Percentiles rank a stretch among this genome's conserved stretches.
Evolutionary conservation across 2,329 filamentous ascomycete species (phyloP).

Genomic region (Parastagonospora nodorum): DNA sequence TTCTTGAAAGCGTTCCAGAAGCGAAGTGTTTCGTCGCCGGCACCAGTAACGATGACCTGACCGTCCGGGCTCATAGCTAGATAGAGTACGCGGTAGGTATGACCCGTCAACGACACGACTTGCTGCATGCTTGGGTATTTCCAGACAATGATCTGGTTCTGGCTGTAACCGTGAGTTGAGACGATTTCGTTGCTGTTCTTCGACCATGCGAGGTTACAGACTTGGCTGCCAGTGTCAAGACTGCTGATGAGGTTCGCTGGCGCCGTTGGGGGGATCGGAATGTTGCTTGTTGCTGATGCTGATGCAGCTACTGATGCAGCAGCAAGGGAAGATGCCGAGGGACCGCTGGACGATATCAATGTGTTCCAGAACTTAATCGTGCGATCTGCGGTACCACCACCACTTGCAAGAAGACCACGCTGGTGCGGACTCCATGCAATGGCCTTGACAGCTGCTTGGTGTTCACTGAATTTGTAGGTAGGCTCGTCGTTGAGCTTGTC

Average conservation of each 20-base stretch:
- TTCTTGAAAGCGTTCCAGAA: constrained; percentile 98
- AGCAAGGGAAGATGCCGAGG: constrained; percentile 48
- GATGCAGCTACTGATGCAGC: constrained; percentile 44
- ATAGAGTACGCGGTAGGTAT: constrained; percentile 95
- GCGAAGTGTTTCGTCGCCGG: constrained; percentile 90
- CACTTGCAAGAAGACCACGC: constrained; percentile 89
- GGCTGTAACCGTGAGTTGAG: constrained; percentile 93
- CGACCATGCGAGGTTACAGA: constrained; percentile 98
- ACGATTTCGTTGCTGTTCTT: constrained; percentile 98
- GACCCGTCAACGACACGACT: constrained; percentile 90
- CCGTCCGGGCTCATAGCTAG: constrained; percentile 97
- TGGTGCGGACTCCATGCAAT: constrained; percentile 98
- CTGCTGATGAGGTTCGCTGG: constrained; percentile 67
- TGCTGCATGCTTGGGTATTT: constrained; percentile 99
- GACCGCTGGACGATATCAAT: constrained; percentile 66
- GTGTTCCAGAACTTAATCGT: constrained; percentile 99
- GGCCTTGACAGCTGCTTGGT: constrained; percentile 94
- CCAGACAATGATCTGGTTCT: constrained; percentile 99
- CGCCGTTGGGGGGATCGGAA: constrained; percentile 39
- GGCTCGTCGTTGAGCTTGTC: constrained; percentile 93
- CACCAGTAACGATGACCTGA: constrained; percentile 89
- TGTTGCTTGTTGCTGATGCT: constrained; percentile 35
- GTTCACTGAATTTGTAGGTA: constrained; percentile 90
- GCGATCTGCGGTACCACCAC: constrained; percentile 92
- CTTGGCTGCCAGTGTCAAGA: constrained; percentile 94